Evolutionary conservation across 1,284 basidiomycete species (phyloP).

Genomic region (Limonomyces culmigenus): DNA sequence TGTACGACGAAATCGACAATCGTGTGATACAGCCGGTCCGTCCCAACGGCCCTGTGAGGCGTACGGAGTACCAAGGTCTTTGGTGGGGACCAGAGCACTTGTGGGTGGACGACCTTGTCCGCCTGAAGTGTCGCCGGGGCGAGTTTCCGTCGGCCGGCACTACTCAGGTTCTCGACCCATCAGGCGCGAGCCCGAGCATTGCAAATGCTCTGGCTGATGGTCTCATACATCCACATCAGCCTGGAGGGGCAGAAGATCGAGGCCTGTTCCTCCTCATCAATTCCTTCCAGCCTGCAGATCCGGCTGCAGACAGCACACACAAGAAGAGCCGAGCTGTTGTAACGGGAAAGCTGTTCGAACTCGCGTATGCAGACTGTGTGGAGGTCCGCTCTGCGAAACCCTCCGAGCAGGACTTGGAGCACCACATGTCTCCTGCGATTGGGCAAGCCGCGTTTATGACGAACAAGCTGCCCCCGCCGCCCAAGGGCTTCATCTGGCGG

Average conservation of each 20-base stretch:
- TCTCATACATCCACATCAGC: neutral
- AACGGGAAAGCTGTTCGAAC: conserved; percentile 54
- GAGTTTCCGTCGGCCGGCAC: conserved; percentile 48
- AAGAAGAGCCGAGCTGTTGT: conserved; percentile 35
- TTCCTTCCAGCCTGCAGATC: conserved; percentile 40
- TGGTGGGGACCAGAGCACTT: conserved; percentile 87
- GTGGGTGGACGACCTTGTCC: conserved; percentile 71
- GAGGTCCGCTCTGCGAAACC: too few species aligned
- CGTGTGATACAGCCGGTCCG: neutral
- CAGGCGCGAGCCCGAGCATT: conserved; percentile 31
- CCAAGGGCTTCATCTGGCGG: too few species aligned
- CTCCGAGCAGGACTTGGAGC: too few species aligned
- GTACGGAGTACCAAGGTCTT: conserved; percentile 57
- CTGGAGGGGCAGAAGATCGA: conserved; percentile 31
- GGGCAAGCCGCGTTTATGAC: too few species aligned
- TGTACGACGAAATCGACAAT: conserved; percentile 10
- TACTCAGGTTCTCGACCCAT: conserved; percentile 35
- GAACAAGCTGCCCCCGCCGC: too few species aligned
- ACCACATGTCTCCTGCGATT: too few species aligned
- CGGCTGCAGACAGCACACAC: conserved; percentile 20
- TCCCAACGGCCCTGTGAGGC: conserved; percentile 8
- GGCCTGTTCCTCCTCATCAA: conserved; percentile 54
- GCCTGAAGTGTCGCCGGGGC: conserved; percentile 51
- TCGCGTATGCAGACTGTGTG: conserved; percentile 55
- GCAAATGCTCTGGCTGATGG: conserved; percentile 2